Base-by-base conservation (phyloP, 306 rosid genomes). In the Dryas octopetala region DNA sequence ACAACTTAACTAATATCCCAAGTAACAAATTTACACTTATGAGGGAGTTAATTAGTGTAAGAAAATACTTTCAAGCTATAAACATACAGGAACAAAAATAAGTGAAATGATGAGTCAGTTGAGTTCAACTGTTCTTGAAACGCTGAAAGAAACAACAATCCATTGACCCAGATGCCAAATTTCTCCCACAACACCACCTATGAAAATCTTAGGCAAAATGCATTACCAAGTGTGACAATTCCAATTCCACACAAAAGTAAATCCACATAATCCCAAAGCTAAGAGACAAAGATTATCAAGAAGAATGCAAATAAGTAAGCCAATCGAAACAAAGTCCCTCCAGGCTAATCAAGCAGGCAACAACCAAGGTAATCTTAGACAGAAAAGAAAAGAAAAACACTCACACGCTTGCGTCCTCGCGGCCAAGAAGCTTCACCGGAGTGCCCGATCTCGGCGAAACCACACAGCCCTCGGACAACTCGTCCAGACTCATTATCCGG, bases 341-440 rank as follows among this genome's bases (percentile, higher is more conserved):
- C 54, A 65, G 54, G 26, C 8, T 43, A 38, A 63, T 55, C 44
- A 68, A 11, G 58, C 6, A 51, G 13, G 67, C 13, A 16, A 64
- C 62, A 51, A 66, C 4, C 48, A 15, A 76, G 48, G 53, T 11
- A n/a, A 60, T 40, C 40, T 68, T 48, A 32, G 66, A 38, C 38
- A 1, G 38, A n/a, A 72, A 15, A 19, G 62, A 14, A 66, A 60
- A 59, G 7, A 38, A 32, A 48, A 58, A 59, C 5, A 91, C 97
- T 90, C 79, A 95, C 98, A 95, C 97, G 89, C 98, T 91, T 68
- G 97, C 97, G 79, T 95, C 98, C 50, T 95, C 98, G 26, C 97
- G 98, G 74, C 98, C 98, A 53, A 95, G 89, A 62, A 95, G 96
- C 93, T 95, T 95, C 43, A 91, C 97, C 7, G 98, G 98, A 74